Percentiles rank a stretch among this genome's conserved stretches.
Conservation (phyloP, 78 protist species). For the Neovahlkampfia damariscottae region DNA sequence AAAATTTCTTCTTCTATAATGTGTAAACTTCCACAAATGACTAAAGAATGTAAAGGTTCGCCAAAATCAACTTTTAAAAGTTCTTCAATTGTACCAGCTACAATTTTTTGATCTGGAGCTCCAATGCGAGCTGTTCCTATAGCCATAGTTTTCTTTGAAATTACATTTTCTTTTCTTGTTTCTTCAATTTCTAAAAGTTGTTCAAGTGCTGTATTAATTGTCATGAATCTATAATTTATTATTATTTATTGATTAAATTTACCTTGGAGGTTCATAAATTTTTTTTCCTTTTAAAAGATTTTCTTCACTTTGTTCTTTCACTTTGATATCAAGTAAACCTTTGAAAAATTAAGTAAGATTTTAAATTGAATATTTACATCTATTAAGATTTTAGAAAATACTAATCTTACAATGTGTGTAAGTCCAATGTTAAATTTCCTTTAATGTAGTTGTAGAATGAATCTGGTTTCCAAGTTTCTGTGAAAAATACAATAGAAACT, state of each 20-base stretch:
- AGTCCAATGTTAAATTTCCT: constrained; percentile 53
- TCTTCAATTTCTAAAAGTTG: constrained; percentile 77
- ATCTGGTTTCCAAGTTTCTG: constrained; percentile 84
- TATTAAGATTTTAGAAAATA: background rate
- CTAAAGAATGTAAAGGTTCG: constrained; percentile 73
- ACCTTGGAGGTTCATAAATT: constrained; percentile 95
- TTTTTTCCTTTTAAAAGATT: constrained; percentile 72
- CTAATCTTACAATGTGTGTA: constrained; percentile 93
- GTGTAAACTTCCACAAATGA: constrained; percentile 66
- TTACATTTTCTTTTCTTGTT: background rate
- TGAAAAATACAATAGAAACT: constrained; percentile 67
- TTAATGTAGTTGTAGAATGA: constrained; percentile 76
- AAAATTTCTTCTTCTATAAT: constrained; percentile 45
- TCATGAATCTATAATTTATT: too few species aligned
- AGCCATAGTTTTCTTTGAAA: constrained; percentile 29
- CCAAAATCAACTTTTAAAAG: constrained; percentile 76
- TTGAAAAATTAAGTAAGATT: background rate
- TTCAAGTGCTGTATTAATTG: constrained; percentile 64
- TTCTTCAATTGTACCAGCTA: constrained; percentile 57
- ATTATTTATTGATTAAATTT: too few species aligned
- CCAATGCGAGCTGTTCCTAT: constrained; percentile 90
- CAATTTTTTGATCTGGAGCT: constrained; percentile 52
- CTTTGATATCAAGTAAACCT: constrained; percentile 83
- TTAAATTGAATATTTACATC: background rate
- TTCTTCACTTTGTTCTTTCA: constrained; percentile 80